Evolutionary conservation across 2,329 filamentous ascomycete genomes (phyloP).

Genomic region (Alternaria novae-zelandiae): DNA sequence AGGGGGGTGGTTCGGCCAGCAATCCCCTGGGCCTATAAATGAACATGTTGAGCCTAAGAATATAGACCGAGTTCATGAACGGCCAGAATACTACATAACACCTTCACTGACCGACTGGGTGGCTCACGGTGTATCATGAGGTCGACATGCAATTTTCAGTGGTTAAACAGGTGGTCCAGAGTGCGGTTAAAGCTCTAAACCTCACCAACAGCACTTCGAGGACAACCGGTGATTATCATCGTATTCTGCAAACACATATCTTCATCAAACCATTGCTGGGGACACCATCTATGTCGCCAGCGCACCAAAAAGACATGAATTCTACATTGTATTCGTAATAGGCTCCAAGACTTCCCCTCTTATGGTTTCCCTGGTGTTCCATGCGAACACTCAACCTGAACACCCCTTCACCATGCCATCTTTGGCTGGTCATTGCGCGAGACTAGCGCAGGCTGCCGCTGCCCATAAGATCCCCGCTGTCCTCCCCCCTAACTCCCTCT

Average conservation of each 20-base stretch:
- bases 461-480: background rate
- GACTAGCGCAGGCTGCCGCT: background rate
- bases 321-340: background rate
- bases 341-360: background rate
- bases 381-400: background rate
- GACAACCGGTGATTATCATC: background rate
- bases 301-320: background rate
- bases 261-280: background rate
- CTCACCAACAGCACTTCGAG: background rate
- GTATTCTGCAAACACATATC: background rate
- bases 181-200: background rate
- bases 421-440: background rate
- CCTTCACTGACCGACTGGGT: background rate
- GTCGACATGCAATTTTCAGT: background rate
- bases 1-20: slow-evolving; percentile 44
- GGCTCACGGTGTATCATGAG: background rate
- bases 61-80: background rate
- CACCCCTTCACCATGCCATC: background rate
- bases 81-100: background rate
- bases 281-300: background rate
- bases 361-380: background rate
- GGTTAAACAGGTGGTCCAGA: background rate
- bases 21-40: slow-evolving; percentile 53
- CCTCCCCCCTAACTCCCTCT: too few species aligned
- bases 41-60: background rate